Percentiles rank a stretch among this genome's conserved stretches.
Evolutionary conservation across 2,329 filamentous ascomycete species (phyloP).

Genomic region (Cyphellophora europaea): DNA sequence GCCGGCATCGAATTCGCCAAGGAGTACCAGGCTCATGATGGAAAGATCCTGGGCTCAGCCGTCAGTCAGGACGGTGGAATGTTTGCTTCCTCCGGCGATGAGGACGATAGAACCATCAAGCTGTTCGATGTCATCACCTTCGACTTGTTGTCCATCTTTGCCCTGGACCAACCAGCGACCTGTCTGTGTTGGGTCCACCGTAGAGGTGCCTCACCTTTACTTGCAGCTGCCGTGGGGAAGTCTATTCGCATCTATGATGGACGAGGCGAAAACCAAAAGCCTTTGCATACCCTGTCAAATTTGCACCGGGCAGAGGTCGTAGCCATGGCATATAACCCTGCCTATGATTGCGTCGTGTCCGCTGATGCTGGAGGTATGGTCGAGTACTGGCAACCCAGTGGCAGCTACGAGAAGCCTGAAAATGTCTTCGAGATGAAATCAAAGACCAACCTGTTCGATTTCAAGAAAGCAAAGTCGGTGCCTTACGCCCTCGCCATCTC

Average conservation of each 20-base stretch:
- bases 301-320: conserved; percentile 77
- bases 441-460: conserved; percentile 88
- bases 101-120: conserved; percentile 36
- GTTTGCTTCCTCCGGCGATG: conserved; percentile 73
- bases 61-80: conserved; percentile 84
- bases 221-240: conserved; percentile 74
- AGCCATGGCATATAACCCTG: conserved; percentile 80
- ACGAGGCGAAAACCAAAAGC: conserved; percentile 65
- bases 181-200: conserved; percentile 88
- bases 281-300: conserved; percentile 66
- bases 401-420: conserved; percentile 79
- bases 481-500: conserved; percentile 78
- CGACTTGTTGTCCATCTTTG: conserved; percentile 71
- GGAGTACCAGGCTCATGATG: conserved; percentile 84
- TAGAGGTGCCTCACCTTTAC: conserved; percentile 75
- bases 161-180: conserved; percentile 64
- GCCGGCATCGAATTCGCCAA: conserved; percentile 95
- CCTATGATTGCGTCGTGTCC: conserved; percentile 83
- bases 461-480: conserved; percentile 86
- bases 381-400: conserved; percentile 81
- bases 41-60: conserved; percentile 74
- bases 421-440: conserved; percentile 91
- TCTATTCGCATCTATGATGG: conserved; percentile 81
- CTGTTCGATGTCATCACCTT: conserved; percentile 69
- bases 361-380: conserved; percentile 86